Conservation (phyloP, 805 yeast genomes). For the Candida quercuum region DNA sequence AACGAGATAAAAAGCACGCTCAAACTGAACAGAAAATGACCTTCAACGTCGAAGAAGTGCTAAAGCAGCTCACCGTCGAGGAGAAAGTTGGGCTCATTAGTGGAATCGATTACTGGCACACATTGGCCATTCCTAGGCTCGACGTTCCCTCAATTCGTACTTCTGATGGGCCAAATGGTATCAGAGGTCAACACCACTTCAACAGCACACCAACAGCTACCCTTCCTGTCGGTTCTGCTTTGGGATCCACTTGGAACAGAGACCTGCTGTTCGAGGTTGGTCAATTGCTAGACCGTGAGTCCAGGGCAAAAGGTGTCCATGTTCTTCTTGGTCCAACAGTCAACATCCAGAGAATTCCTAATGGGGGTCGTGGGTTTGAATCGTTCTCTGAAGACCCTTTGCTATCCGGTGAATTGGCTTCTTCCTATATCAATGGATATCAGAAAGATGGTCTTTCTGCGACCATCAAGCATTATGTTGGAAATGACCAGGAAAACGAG, state of each 20-base stretch:
- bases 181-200: constrained; percentile 52
- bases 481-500: constrained; percentile 58
- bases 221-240: constrained; percentile 52
- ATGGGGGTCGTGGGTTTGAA: constrained; percentile 62
- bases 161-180: constrained; percentile 61
- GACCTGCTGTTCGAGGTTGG: constrained; percentile 46
- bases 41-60: constrained; percentile 23
- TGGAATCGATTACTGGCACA: constrained; percentile 51
- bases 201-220: constrained; percentile 50
- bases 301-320: constrained; percentile 47
- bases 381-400: constrained; percentile 59
- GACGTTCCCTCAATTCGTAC: constrained; percentile 42
- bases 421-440: constrained; percentile 46
- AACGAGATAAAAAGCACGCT: too few relatives aligned
- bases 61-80: constrained; percentile 19
- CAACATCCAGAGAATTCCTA: constrained; percentile 51
- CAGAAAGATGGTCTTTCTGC: constrained; percentile 48
- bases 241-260: constrained; percentile 53
- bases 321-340: constrained; percentile 44
- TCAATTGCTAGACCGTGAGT: constrained; percentile 46
- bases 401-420: constrained; percentile 39
- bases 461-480: constrained; percentile 56
- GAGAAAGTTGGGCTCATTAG: constrained; percentile 28
- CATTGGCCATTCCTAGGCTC: constrained; percentile 32
- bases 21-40: too few relatives aligned